Percentiles rank a stretch among this genome's conserved stretches.
phyloP scores from a whole-genome alignment of 345 rosid genomes.

The Citrus trifoliata region DNA sequence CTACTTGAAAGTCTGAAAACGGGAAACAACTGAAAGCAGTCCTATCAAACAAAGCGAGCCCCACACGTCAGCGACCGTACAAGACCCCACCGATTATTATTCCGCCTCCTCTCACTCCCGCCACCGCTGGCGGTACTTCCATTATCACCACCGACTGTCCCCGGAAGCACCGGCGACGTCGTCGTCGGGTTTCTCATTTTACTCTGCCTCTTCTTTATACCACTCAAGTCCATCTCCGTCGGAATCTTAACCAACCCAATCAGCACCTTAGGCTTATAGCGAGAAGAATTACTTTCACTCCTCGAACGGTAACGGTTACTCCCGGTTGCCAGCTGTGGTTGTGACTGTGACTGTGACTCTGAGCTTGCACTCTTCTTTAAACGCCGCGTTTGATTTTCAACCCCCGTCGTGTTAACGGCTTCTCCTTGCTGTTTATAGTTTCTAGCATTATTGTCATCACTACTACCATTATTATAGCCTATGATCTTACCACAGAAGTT shows the following conservation, averaged over 20 bases:
- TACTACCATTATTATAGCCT: background rate
- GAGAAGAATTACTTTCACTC: background rate
- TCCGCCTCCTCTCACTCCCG: background rate
- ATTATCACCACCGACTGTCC: background rate
- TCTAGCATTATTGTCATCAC: background rate
- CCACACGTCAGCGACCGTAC: slow-evolving; percentile 11
- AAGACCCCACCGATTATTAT: slow-evolving; percentile 1
- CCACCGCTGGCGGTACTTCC: background rate
- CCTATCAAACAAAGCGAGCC: slow-evolving; percentile 18
- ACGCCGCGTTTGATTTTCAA: background rate
- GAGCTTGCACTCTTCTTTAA: background rate
- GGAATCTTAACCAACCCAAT: slow-evolving; percentile 37
- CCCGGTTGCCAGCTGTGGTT: background rate
- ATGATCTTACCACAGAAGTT: slow-evolving; percentile 23
- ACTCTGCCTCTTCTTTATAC: slow-evolving; percentile 39
- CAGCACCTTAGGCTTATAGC: slow-evolving; percentile 21
- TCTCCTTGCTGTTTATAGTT: background rate
- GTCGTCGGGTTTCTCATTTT: slow-evolving; percentile 10
- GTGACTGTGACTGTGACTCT: background rate
- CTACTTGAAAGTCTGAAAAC: slow-evolving; percentile 7
- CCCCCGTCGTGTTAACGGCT: background rate
- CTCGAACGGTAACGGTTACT: background rate
- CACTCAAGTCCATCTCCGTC: slow-evolving; percentile 34
- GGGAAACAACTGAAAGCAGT: slow-evolving; percentile 22
- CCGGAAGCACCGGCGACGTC: slow-evolving; percentile 27